Conservation (phyloP, 768 basidiomycete genomes). For the Hebeloma cylindrosporum region DNA sequence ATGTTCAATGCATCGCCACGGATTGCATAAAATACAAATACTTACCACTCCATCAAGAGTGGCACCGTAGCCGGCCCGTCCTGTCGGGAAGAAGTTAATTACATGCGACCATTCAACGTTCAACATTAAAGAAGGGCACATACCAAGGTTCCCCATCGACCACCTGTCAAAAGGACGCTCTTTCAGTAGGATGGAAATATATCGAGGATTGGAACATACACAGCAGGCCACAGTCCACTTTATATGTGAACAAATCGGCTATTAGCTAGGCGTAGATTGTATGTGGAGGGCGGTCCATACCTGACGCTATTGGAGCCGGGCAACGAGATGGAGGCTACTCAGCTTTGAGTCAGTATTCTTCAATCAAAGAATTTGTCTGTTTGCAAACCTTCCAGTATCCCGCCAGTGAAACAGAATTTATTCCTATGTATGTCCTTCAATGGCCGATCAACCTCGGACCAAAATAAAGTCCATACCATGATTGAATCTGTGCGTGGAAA, state of each 20-base stretch:
- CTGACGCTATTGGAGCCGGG: slow-evolving; percentile 26
- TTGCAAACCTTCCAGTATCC: slow-evolving; percentile 52
- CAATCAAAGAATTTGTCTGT: slow-evolving; percentile 12
- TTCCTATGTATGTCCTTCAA: slow-evolving; percentile 28
- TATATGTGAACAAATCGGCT: not conserved
- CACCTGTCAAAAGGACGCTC: slow-evolving; percentile 29
- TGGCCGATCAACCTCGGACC: not conserved
- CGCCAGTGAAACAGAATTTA: slow-evolving; percentile 80
- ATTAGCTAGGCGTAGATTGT: not conserved
- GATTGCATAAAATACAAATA: not conserved
- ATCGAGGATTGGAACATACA: slow-evolving; percentile 24
- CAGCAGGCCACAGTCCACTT: slow-evolving; percentile 38
- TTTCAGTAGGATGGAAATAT: not conserved
- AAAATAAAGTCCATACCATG: slow-evolving; percentile 24
- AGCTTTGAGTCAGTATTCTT: not conserved
- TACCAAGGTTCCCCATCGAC: slow-evolving; percentile 56
- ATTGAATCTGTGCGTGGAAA: slow-evolving; percentile 29
- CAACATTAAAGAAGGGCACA: slow-evolving; percentile 9
- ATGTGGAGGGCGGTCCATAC: slow-evolving; percentile 14
- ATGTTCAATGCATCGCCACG: not conserved
- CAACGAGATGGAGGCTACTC: slow-evolving; percentile 26
- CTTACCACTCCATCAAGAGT: slow-evolving; percentile 66
- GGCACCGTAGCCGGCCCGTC: slow-evolving; percentile 75
- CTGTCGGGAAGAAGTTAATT: slow-evolving; percentile 30
- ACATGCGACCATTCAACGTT: slow-evolving; percentile 36